Conservation (phyloP, 1,139 yeast species). For the Debaryomycetaceae sp. region DNA sequence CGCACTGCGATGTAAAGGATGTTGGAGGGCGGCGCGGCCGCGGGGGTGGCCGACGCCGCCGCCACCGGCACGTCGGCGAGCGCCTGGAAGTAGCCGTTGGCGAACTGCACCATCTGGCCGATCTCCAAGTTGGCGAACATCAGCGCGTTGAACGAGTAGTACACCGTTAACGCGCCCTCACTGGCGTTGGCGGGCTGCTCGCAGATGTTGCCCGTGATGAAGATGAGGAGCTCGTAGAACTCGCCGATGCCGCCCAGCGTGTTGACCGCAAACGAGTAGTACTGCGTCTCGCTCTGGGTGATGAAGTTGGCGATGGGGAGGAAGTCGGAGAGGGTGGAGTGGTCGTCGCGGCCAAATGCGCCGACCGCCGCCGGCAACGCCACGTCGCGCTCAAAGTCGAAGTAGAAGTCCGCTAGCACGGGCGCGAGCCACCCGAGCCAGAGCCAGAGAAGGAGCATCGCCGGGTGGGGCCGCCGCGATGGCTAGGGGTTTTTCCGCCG, state of each 20-base stretch:
- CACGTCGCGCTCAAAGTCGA: not conserved
- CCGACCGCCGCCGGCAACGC: conserved; percentile 1
- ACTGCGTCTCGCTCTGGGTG: conserved; percentile 35
- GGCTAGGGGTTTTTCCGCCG: too few species aligned
- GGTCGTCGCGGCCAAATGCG: too few species aligned
- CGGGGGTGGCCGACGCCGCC: conserved; percentile 9
- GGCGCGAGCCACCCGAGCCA: too few species aligned
- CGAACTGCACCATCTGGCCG: conserved; percentile 29
- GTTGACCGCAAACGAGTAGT: conserved; percentile 43
- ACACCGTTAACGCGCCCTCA: conserved; percentile 31
- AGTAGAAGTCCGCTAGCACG: not conserved
- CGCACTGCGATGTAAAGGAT: conserved; percentile 46
- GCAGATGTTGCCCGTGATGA: conserved; percentile 59
- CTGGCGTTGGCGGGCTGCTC: conserved; percentile 36
- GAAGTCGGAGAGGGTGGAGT: conserved; percentile 3
- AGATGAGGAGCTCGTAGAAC: conserved; percentile 50
- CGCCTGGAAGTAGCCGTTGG: conserved; percentile 53
- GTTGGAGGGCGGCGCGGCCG: conserved; percentile 14
- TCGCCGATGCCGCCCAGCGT: conserved; percentile 44
- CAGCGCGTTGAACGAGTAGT: conserved; percentile 45
- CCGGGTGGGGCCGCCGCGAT: too few species aligned
- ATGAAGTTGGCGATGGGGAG: conserved; percentile 17
- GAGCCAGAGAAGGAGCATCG: too few species aligned
- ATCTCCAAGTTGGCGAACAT: conserved; percentile 28
- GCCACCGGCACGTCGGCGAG: conserved; percentile 37